Base-by-base conservation (phyloP, 257 asterid genomes). In the Galeopsis tetrahit region DNA sequence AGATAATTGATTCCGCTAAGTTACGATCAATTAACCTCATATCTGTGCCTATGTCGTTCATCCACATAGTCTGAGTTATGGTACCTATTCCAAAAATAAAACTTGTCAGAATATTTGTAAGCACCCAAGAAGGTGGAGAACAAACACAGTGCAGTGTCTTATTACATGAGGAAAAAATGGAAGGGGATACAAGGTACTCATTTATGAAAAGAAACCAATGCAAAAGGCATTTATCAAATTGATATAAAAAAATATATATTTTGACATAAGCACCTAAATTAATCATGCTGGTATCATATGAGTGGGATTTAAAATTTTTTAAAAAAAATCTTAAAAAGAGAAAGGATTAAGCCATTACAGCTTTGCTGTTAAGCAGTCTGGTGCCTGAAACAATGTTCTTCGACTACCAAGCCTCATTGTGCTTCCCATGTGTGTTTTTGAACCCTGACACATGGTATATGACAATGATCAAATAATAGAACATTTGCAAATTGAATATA, bases 371-470 rank as follows among this genome's bases (percentile, higher is more conserved):
- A 86, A 77, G 74, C 98, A 92, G 80, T 95, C 89, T 63, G 96
- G 86, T 63, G 87, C 78, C 85, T 86, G 97, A 60, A 95, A 76
- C 60, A 92, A 77, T 53, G 99, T 95, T 87, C 81, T 92, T 72
- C 98, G 88, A 73, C 92, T 81, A 36, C 99, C 99, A 67, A 95
- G 96, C 77, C 99, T 92, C 99, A 90, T 92, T 62, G 99, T 95
- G 87, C 96, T 90, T 80, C 99, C 99, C 98, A 92, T 90, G 70
- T 90, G 90, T 71, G 98, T 92, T 86, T 79, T 90, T 58, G 98
- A 95, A 75, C 95, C 96, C 97, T 92, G 80, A 49, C 34, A 70
- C 9, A 57, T 9, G 40, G 58, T 69, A 67, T 15, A 21, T 61
- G 53, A 10, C 68, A 72, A 73, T 49, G 63, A 63, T 68, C 73